These are phyloP conservation scores for Collybiopsis confluens DNA, from an alignment of 768 basidiomycete genomes.

Conservation along the genomic window DNA sequence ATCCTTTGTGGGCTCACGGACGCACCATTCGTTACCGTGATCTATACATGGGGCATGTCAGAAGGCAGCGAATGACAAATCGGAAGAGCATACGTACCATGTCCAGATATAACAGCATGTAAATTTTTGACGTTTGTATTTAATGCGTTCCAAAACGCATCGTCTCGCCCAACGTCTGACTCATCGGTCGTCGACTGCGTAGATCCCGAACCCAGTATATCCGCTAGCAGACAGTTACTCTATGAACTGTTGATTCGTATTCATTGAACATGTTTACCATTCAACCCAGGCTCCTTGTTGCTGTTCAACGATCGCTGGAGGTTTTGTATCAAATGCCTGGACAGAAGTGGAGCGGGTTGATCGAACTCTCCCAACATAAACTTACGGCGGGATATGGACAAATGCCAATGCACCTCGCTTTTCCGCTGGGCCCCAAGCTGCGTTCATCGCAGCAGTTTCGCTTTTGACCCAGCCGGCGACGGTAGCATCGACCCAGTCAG, in stretches of 20 bases:
- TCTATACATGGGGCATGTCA: conserved; percentile 34
- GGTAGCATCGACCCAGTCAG: conserved; percentile 66
- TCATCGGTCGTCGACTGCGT: conserved; percentile 49
- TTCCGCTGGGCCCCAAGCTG: conserved; percentile 52
- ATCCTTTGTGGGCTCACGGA: conserved; percentile 54
- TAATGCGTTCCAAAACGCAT: conserved; percentile 59
- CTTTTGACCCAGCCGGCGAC: conserved; percentile 58
- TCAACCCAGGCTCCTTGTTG: conserved; percentile 37
- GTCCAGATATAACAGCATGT: conserved; percentile 65
- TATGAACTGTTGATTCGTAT: neutral
- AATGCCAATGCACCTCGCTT: conserved; percentile 59
- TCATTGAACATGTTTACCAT: conserved; percentile 24
- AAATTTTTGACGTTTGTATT: conserved; percentile 59
- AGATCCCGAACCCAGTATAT: conserved; percentile 48
- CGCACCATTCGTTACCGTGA: conserved; percentile 80
- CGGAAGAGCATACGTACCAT: conserved; percentile 37
- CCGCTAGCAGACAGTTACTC: conserved; percentile 32
- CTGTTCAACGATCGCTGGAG: conserved; percentile 31
- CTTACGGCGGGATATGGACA: conserved; percentile 74
- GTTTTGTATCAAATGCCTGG: conserved; percentile 31
- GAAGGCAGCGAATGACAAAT: neutral
- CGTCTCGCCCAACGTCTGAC: conserved; percentile 40
- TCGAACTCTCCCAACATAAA: conserved; percentile 6
- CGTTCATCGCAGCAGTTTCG: conserved; percentile 52
- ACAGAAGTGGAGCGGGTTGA: neutral